Evolutionary conservation across 2,329 filamentous ascomycete genomes (phyloP).

Genomic region (Colletotrichum phormii): DNA sequence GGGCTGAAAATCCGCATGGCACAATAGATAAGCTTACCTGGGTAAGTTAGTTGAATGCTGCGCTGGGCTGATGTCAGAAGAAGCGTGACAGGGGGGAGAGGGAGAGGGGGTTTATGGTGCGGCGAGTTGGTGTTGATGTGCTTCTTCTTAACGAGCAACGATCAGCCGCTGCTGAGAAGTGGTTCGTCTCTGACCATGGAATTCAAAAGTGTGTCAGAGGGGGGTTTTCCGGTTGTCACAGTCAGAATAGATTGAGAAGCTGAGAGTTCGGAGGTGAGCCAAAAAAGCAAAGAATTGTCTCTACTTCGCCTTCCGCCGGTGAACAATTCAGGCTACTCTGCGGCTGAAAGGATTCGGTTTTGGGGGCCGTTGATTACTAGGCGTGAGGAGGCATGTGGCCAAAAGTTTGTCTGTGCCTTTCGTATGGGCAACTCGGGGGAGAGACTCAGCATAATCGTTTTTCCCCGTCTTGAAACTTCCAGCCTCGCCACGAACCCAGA

Average conservation of each 20-base stretch:
- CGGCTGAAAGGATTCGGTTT: slow-evolving; percentile 2
- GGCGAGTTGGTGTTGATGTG: not conserved
- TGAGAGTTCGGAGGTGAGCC: not conserved
- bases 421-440: not conserved
- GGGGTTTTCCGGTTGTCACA: too few relatives aligned
- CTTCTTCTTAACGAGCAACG: not conserved
- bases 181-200: not conserved
- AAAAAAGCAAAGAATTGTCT: not conserved
- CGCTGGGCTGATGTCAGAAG: slow-evolving; percentile 9
- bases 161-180: slow-evolving; percentile 2
- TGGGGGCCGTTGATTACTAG: slow-evolving; percentile 5
- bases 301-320: not conserved
- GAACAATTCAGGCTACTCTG: slow-evolving; percentile 2
- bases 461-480: not conserved
- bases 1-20: not conserved
- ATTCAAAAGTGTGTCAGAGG: not conserved
- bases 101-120: too few relatives aligned
- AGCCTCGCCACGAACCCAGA: not conserved
- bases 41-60: not conserved
- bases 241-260: not conserved
- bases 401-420: not conserved
- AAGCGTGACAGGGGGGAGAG: not conserved
- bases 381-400: not conserved
- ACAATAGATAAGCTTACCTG: not conserved
- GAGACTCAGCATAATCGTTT: not conserved